Base-by-base conservation (phyloP, 345 rosid genomes). In the Garcia nutans region DNA sequence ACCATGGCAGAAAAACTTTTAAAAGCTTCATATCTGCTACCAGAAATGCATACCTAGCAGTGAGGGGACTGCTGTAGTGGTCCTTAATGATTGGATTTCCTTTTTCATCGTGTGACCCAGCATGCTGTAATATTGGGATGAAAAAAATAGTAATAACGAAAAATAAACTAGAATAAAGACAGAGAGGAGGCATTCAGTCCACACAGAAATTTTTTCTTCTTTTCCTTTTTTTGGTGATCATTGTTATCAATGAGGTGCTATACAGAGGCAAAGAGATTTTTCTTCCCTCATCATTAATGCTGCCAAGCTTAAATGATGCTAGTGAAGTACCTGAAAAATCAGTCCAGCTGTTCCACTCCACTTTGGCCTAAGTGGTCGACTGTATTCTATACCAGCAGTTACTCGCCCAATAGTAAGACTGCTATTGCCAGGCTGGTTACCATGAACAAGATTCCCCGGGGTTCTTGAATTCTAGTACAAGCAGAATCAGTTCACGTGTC, bases 351-450 rank as follows among this genome's bases (percentile, higher is more conserved):
- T 92, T 82, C 95, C 98, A 79, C 90, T 92, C 98, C 97, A 93
- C 85, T 93, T 96, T 70, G 98, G 99, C 84, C 98, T 88, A 72
- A 96, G 84, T 70, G 98, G 98, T 75, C 94, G 89, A 77, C 97
- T 92, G 82, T 86, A 96, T 83, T 93, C 97, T 24, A 91, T 17
- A 78, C 97, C 91, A 52, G 97, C 93, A 67, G 93, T 88, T 58
- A 93, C 92, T 69, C 92, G 89, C 67, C 86, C 97, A 77, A 96
- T 92, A 22, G 97, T 90, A 74, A 93, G 84, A 86, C 81, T 87
- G 70, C 91, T 79, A 68, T 84, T 83, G 68, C 84, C 89, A 42
- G 94, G 85, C 79, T 89, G 95, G 85, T 90, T 87, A 68, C 98
- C 93, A 75, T 93, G 98, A 74, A 96, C 98, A 80, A 90, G 92